Percentiles rank a stretch among this genome's conserved stretches.
Evolutionary conservation across 2,329 filamentous ascomycete genomes (phyloP).

Genomic region (Hymenoscyphus fructigenus): DNA sequence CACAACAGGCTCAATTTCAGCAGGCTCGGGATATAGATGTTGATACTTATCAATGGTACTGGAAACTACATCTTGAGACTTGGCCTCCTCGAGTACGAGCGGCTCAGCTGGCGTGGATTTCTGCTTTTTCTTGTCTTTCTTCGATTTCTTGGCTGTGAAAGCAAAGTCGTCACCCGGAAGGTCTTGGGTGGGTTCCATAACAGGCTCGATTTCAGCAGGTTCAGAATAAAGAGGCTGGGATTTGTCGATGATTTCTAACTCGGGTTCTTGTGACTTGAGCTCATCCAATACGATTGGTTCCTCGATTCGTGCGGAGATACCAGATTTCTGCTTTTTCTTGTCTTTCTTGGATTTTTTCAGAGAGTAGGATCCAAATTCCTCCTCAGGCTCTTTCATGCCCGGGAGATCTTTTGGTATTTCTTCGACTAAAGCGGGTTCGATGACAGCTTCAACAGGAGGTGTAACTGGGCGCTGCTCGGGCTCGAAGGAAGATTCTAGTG

Average conservation of each 20-base stretch:
- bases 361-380: slow-evolving; percentile 1
- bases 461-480: not conserved
- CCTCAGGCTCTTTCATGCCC: not conserved
- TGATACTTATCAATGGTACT: not conserved
- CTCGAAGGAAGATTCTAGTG: not conserved
- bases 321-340: slow-evolving; percentile 26
- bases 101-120: slow-evolving; percentile 20
- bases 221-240: not conserved
- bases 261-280: slow-evolving; percentile 3
- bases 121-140: slow-evolving; percentile 28
- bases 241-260: not conserved
- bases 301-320: slow-evolving; percentile 20
- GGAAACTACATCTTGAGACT: not conserved
- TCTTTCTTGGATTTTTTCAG: slow-evolving; percentile 25
- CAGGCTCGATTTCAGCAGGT: slow-evolving; percentile 5
- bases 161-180: slow-evolving; percentile 14
- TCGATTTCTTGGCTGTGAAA: slow-evolving; percentile 20
- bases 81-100: not conserved
- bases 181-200: not conserved
- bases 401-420: not conserved
- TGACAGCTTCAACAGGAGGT: not conserved
- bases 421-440: not conserved
- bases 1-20: not conserved
- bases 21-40: slow-evolving; percentile 3
- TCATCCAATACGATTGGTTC: not conserved